Evolutionary conservation across 208 protist species (phyloP).

Genomic region (Crithidia brevicula): DNA sequence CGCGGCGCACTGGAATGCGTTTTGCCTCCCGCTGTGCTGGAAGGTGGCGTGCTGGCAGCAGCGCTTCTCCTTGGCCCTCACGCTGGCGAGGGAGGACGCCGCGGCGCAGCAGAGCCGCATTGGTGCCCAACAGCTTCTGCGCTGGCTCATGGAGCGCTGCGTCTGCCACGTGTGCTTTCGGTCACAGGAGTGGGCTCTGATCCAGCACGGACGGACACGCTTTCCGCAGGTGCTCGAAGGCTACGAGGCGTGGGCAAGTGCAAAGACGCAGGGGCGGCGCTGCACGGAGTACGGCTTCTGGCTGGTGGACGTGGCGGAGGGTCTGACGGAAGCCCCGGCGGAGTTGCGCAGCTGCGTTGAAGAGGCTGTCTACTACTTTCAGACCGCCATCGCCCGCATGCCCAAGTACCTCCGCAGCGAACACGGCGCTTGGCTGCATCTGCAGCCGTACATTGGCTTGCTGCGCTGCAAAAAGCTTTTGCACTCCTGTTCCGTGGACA

Average conservation of each 20-base stretch:
- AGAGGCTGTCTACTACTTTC: slow-evolving; percentile 67
- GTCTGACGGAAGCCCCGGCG: slow-evolving; percentile 29
- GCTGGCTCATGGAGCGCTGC: slow-evolving; percentile 48
- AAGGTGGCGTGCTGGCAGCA: slow-evolving; percentile 72
- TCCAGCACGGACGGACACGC: slow-evolving; percentile 48
- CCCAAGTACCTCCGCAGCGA: slow-evolving; percentile 77
- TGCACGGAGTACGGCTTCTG: slow-evolving; percentile 79
- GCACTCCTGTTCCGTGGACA: slow-evolving; percentile 73
- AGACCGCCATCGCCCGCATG: slow-evolving; percentile 62
- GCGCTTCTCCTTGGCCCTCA: slow-evolving; percentile 52
- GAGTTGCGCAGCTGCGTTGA: slow-evolving; percentile 60
- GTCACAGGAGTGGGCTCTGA: slow-evolving; percentile 39
- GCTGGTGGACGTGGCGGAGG: slow-evolving; percentile 60
- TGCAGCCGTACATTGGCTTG: slow-evolving; percentile 80
- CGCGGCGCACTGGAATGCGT: slow-evolving; percentile 71
- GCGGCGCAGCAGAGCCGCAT: slow-evolving; percentile 33
- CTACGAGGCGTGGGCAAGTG: slow-evolving; percentile 57
- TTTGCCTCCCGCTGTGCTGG: slow-evolving; percentile 72
- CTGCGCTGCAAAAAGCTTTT: slow-evolving; percentile 77
- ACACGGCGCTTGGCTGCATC: slow-evolving; percentile 79
- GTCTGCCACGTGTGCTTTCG: slow-evolving; percentile 63
- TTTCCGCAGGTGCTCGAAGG: slow-evolving; percentile 45
- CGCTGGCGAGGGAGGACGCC: slow-evolving; percentile 46
- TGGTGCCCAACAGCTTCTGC: slow-evolving; percentile 41
- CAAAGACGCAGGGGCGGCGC: slow-evolving; percentile 64